Percentiles rank a stretch among this genome's conserved stretches.
These are phyloP conservation scores for Globisporangium okanoganense DNA, from an alignment of 352 stramenopile genomes.

Conservation along the genomic window DNA sequence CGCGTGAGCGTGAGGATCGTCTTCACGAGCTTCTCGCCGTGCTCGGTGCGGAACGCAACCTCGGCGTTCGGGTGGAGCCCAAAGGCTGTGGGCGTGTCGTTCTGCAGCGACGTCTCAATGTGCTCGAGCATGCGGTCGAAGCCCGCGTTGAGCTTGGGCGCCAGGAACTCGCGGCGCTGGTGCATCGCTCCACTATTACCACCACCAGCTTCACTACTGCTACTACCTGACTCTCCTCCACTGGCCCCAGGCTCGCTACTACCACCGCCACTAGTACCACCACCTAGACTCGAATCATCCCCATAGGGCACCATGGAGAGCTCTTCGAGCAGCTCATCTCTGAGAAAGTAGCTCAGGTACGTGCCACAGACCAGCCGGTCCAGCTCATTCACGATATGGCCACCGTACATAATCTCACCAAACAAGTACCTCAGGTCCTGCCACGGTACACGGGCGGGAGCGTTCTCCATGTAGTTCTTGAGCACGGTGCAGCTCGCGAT, in stretches of 20 bases:
- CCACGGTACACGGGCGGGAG: conserved; percentile 84
- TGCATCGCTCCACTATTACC: conserved; percentile 12
- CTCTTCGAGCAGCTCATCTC: conserved; percentile 89
- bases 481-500: conserved; percentile 80
- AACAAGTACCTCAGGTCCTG: conserved; percentile 87
- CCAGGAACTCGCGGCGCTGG: conserved; percentile 57
- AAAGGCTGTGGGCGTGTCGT: conserved; percentile 86
- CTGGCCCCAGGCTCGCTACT: conserved; percentile 16
- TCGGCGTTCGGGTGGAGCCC: conserved; percentile 92
- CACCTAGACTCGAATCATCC: conserved; percentile 28
- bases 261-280: conserved; percentile 18
- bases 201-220: conserved; percentile 9
- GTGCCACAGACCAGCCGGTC: conserved; percentile 77
- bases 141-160: conserved; percentile 61
- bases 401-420: conserved; percentile 89
- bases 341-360: conserved; percentile 87
- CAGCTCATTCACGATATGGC: conserved; percentile 84
- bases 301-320: conserved; percentile 85
- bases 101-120: conserved; percentile 75
- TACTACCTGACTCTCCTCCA: conserved; percentile 18
- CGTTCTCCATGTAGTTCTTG: conserved; percentile 92
- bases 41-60: conserved; percentile 88
- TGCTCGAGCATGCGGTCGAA: conserved; percentile 88
- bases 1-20: conserved; percentile 74
- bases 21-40: conserved; percentile 71